These are phyloP conservation scores for Kwoniella mangroviensis DNA, from an alignment of 768 basidiomycete genomes.

Conservation along the genomic window DNA sequence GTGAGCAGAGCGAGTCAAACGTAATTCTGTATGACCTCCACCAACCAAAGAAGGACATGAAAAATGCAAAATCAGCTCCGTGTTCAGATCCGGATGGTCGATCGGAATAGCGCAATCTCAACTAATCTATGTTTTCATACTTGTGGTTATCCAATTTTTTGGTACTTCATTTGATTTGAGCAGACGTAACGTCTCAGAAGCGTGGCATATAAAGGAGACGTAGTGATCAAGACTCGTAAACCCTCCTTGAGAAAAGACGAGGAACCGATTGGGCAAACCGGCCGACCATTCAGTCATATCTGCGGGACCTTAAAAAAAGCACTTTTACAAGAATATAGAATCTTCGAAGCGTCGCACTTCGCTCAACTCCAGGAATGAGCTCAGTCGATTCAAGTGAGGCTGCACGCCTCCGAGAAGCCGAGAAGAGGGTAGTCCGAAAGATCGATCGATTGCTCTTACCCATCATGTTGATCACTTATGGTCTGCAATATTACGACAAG, in stretches of 20 bases:
- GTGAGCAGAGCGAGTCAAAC: background rate
- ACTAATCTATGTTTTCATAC: conserved; percentile 2
- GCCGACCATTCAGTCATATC: background rate
- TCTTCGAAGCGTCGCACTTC: no score
- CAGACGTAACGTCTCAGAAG: background rate
- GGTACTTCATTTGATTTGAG: background rate
- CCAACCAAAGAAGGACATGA: background rate
- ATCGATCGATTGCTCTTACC: conserved; percentile 53
- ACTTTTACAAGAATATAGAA: no score
- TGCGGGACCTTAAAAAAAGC: background rate
- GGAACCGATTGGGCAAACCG: background rate
- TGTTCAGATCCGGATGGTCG: conserved; percentile 10
- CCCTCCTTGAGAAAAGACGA: background rate
- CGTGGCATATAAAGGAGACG: conserved; percentile 11
- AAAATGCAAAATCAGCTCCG: background rate
- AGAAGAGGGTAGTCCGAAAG: conserved; percentile 41
- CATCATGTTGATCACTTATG: conserved; percentile 53
- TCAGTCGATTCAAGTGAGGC: conserved; percentile 1
- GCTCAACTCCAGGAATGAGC: conserved; percentile 1
- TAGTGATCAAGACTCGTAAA: background rate
- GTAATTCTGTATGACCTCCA: conserved; percentile 4
- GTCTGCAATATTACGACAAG: conserved; percentile 55
- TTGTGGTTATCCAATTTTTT: background rate
- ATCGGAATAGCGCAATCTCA: conserved; percentile 14
- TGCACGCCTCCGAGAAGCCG: conserved; percentile 19